A percentile compares a stretch with the other conserved stretches of the same genome.
These are phyloP conservation scores for Acacia acuminata DNA, from an alignment of 306 rosid species.

Conservation along the genomic window DNA sequence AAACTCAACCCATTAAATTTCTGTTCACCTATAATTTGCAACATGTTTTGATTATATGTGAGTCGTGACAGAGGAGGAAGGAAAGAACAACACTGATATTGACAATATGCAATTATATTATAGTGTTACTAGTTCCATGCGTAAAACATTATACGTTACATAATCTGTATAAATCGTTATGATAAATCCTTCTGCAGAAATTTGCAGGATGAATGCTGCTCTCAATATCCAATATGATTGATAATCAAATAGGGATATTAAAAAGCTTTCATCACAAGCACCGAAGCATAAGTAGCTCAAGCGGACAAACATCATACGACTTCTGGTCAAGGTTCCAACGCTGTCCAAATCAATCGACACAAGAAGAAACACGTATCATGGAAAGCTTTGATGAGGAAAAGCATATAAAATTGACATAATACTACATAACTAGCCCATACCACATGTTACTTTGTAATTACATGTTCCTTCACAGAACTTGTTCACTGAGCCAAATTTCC, in stretches of 20 bases:
- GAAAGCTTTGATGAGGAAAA: too few species aligned
- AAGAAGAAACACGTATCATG: too few species aligned
- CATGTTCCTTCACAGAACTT: conserved; percentile 5
- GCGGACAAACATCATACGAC: not conserved
- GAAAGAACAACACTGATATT: not conserved
- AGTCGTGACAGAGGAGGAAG: not conserved
- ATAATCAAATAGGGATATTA: not conserved
- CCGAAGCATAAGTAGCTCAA: not conserved
- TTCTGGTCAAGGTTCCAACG: not conserved
- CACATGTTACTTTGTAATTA: not conserved
- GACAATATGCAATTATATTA: too few species aligned
- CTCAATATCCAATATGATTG: not conserved
- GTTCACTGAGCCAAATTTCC: conserved; percentile 4
- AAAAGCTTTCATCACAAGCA: not conserved
- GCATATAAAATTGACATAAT: not conserved
- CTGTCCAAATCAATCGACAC: too few species aligned
- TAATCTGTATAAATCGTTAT: not conserved
- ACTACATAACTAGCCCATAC: not conserved
- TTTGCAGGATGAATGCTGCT: not conserved
- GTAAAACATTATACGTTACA: not conserved
- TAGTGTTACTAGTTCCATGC: not conserved
- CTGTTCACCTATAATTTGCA: too few species aligned
- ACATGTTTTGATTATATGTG: too few species aligned
- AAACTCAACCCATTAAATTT: too few species aligned
- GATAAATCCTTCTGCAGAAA: not conserved